Conservation (phyloP, 257 asterid genomes). For the Solanum ossicruentum region DNA sequence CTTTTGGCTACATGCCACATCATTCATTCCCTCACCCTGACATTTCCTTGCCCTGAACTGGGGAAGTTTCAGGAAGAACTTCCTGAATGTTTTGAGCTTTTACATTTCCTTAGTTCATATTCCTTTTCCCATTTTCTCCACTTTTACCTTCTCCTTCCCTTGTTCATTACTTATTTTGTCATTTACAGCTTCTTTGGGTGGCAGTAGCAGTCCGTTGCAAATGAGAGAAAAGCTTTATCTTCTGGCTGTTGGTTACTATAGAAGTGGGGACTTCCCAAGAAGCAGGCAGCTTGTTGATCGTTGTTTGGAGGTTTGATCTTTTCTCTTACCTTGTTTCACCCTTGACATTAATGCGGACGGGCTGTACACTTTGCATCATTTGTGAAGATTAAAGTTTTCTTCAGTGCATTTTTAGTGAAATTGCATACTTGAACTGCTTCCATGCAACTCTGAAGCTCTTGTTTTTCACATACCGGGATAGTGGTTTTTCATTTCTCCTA, state of each 20-base stretch:
- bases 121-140: not conserved
- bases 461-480: not conserved
- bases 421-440: not conserved
- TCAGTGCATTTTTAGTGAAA: not conserved
- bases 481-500: not conserved
- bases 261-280: slow-evolving; percentile 65
- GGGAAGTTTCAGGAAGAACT: not conserved
- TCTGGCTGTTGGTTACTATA: slow-evolving; percentile 70
- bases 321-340: not conserved
- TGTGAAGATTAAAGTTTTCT: not conserved
- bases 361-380: slow-evolving; percentile 33
- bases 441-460: not conserved
- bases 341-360: not conserved
- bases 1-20: not conserved
- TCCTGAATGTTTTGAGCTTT: not conserved
- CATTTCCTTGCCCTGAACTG: not conserved
- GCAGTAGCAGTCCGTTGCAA: slow-evolving; percentile 35
- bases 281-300: slow-evolving; percentile 79
- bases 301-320: slow-evolving; percentile 53
- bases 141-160: not conserved
- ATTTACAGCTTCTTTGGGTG: slow-evolving; percentile 60
- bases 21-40: not conserved
- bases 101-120: not conserved
- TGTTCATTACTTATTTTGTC: not conserved
- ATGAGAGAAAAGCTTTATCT: slow-evolving; percentile 65